Conservation (phyloP, 2,329 filamentous ascomycete genomes). For the Didymella glomerata region DNA sequence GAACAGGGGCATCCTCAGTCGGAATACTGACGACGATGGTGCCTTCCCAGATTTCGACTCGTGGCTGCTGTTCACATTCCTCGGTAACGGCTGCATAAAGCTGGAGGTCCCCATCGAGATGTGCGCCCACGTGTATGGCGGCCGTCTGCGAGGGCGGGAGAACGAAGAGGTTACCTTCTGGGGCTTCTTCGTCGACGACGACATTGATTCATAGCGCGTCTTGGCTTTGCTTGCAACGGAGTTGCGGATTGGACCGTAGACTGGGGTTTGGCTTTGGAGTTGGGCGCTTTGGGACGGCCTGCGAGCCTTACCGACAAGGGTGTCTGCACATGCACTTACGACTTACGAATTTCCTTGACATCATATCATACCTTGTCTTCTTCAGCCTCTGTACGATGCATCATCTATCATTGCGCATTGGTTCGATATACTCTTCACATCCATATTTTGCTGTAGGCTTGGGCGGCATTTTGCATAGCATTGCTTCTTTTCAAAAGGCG, state of each 20-base stretch:
- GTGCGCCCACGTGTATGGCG: conserved; percentile 48
- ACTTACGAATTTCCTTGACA: conserved; percentile 46
- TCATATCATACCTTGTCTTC: conserved; percentile 24
- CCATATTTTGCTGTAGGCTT: conserved; percentile 23
- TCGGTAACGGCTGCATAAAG: conserved; percentile 47
- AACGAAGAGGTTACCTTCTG: conserved; percentile 49
- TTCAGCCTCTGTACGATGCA: conserved; percentile 18
- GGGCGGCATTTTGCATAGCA: conserved; percentile 37
- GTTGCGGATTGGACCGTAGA: conserved; percentile 37
- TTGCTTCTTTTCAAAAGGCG: conserved; percentile 30
- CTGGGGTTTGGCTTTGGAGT: conserved; percentile 43
- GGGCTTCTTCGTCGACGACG: conserved; percentile 48
- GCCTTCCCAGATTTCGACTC: conserved; percentile 47
- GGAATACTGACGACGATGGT: conserved; percentile 41
- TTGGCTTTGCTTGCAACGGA: conserved; percentile 32
- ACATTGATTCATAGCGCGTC: conserved; percentile 30
- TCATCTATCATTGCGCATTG: conserved; percentile 20
- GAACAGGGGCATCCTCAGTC: conserved; percentile 46
- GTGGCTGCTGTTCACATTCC: conserved; percentile 50
- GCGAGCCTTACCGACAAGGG: conserved; percentile 29
- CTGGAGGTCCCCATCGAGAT: conserved; percentile 50
- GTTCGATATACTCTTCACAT: conserved; percentile 23
- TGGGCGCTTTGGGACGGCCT: conserved; percentile 38
- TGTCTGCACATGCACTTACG: conserved; percentile 42
- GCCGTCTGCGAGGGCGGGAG: conserved; percentile 40